Conservation (phyloP, 2,329 filamentous ascomycete species). For the Cladophialophora yegresii region DNA sequence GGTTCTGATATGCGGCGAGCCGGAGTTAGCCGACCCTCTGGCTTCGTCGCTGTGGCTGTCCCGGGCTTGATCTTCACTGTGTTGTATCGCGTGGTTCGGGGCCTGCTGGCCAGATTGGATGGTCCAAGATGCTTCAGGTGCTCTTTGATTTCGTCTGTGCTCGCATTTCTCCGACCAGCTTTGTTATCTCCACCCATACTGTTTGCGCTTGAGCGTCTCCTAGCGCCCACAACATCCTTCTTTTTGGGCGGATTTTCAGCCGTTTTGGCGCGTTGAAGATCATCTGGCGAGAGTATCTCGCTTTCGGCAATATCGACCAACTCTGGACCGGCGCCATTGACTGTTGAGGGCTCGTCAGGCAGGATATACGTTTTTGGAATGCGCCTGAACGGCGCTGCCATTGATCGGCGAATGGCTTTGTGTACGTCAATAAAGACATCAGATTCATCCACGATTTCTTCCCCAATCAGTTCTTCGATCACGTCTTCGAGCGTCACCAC, state of each 20-base stretch:
- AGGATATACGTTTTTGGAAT: constrained; percentile 61
- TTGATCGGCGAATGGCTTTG: constrained; percentile 89
- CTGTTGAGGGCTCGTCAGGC: constrained; percentile 40
- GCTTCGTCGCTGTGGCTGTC: constrained; percentile 40
- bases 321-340: constrained; percentile 37
- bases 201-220: constrained; percentile 41
- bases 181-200: constrained; percentile 38
- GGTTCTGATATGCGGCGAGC: constrained; percentile 38
- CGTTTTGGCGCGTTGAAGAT: constrained; percentile 31
- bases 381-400: constrained; percentile 77
- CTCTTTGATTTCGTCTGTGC: constrained; percentile 58
- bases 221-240: constrained; percentile 36
- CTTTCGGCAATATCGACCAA: constrained; percentile 53
- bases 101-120: constrained; percentile 62
- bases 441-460: constrained; percentile 98
- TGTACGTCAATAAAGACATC: constrained; percentile 98
- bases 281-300: constrained; percentile 39
- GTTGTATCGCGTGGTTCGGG: constrained; percentile 62
- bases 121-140: constrained; percentile 66
- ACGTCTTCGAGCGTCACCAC: constrained; percentile 97
- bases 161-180: constrained; percentile 51
- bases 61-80: constrained; percentile 68
- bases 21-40: constrained; percentile 44
- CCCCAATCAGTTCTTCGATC: constrained; percentile 96
- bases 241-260: constrained; percentile 39